Evolutionary conservation across 2,329 filamentous ascomycete species (phyloP).

Genomic region (Paraphoma chrysanthemicola): DNA sequence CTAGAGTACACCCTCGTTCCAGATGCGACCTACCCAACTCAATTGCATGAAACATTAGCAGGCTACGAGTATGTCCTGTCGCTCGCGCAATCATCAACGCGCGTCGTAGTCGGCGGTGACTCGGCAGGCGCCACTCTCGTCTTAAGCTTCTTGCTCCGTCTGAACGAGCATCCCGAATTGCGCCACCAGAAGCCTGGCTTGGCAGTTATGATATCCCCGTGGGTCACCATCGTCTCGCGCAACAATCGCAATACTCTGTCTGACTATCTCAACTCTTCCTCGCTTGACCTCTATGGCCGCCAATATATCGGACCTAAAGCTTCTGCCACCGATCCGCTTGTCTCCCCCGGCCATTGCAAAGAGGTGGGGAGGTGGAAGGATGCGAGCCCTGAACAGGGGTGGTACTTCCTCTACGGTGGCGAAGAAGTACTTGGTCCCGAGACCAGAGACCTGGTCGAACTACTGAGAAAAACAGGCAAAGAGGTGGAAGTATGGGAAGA

Average conservation of each 20-base stretch:
- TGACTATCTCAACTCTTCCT: constrained; percentile 75
- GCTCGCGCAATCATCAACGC: constrained; percentile 63
- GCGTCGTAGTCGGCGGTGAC: constrained; percentile 76
- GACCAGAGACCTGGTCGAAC: constrained; percentile 65
- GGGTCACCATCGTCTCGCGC: constrained; percentile 74
- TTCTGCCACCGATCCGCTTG: constrained; percentile 60
- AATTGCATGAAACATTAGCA: constrained; percentile 72
- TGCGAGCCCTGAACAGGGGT: constrained; percentile 70
- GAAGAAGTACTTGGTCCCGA: constrained; percentile 81
- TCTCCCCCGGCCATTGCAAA: constrained; percentile 75
- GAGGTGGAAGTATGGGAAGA: constrained; percentile 67
- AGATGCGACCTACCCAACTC: constrained; percentile 74
- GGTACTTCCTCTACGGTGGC: constrained; percentile 74
- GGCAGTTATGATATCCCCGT: constrained; percentile 79
- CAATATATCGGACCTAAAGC: constrained; percentile 68
- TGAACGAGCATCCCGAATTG: constrained; percentile 59
- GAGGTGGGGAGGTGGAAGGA: constrained; percentile 71
- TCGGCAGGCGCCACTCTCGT: constrained; percentile 79
- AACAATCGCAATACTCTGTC: constrained; percentile 72
- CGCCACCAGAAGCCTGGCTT: constrained; percentile 62
- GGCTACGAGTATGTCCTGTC: constrained; percentile 75
- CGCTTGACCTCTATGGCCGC: constrained; percentile 72
- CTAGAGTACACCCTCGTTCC: constrained; percentile 83
- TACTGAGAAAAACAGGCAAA: constrained; percentile 62
- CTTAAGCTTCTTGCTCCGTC: constrained; percentile 73